Evolutionary conservation across 179 eudicot genomes (phyloP), one percentile per base, ranked within the genome.

Genomic region (Beta lomatogona): DNA sequence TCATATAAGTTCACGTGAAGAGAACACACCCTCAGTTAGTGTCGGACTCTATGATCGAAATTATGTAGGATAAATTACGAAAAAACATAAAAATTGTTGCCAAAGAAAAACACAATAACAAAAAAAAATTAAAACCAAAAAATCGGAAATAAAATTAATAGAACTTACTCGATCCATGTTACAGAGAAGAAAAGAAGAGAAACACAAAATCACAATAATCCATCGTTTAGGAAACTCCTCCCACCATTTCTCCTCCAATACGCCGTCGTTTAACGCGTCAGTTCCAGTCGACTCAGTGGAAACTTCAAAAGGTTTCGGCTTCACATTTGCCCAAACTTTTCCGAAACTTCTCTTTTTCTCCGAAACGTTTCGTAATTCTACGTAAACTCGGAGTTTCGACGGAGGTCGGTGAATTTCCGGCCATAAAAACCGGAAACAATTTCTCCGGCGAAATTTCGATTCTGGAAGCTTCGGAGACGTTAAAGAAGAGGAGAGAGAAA

Each of bases 81-180:
- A n/a, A n/a, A n/a, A n/a, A n/a, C n/a, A n/a, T n/a, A n/a, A n/a
- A n/a, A n/a, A n/a, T n/a, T n/a, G n/a, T n/a, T n/a, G n/a, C n/a
- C n/a, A n/a, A n/a, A n/a, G n/a, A n/a, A n/a, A n/a, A n/a, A n/a
- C n/a, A n/a, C n/a, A n/a, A n/a, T n/a, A n/a, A n/a, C n/a, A n/a
- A n/a, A n/a, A n/a, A n/a, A n/a, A n/a, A n/a, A n/a, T n/a, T n/a
- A n/a, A n/a, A n/a, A 44, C 36, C 0, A 71, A 31, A 0, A 12
- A 44, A 73, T 0, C 31, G 50, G 12, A 36, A 41, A 2, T 16
- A 9, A 36, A 41, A 21, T 13, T 9, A 5, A 22, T n/a, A 71
- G 50, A 73, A 48, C 88, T 89, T 90, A 95, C 99, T 86, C 99
- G 87, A 86, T 96, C 99, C 99, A 96, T 96, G 59, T 96, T 96